A percentile compares a stretch with the other conserved stretches of the same genome.
These are phyloP conservation scores for Solanum virginianum DNA, from an alignment of 257 asterid species.

Conservation along the genomic window DNA sequence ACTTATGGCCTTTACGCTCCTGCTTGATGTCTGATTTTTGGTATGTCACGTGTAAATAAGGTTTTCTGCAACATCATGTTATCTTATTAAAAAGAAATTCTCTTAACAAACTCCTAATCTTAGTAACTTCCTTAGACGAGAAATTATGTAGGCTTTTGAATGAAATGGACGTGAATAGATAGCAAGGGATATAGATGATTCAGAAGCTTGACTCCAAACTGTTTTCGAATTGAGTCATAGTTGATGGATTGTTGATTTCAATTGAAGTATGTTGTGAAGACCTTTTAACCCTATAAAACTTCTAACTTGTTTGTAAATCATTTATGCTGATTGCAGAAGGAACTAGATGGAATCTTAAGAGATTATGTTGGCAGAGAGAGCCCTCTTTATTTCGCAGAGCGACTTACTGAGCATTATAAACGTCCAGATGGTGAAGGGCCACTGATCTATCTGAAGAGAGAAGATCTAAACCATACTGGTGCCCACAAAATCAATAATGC, in stretches of 20 bases:
- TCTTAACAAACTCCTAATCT: not conserved
- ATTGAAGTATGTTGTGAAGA: not conserved
- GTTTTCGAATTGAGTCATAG: not conserved
- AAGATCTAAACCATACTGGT: constrained; percentile 93
- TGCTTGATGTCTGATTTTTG: not conserved
- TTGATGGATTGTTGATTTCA: not conserved
- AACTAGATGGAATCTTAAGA: constrained; percentile 61
- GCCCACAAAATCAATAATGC: constrained; percentile 97
- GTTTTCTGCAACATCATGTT: not conserved
- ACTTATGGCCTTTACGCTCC: not conserved
- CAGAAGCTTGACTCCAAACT: not conserved
- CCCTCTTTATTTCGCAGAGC: constrained; percentile 84
- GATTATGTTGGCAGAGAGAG: constrained; percentile 97
- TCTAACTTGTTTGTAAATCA: not conserved
- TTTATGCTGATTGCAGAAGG: constrained; percentile 38
- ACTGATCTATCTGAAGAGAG: constrained; percentile 71
- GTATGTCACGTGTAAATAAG: not conserved
- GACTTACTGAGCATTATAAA: constrained; percentile 83
- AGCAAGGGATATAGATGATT: not conserved
- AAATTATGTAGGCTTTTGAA: not conserved
- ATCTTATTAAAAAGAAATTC: not conserved
- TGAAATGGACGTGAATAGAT: not conserved
- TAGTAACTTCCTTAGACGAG: not conserved
- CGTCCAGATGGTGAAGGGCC: constrained; percentile 79
- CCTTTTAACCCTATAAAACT: not conserved